Conservation (phyloP, 805 yeast species). For the Teunomyces cretensis region DNA sequence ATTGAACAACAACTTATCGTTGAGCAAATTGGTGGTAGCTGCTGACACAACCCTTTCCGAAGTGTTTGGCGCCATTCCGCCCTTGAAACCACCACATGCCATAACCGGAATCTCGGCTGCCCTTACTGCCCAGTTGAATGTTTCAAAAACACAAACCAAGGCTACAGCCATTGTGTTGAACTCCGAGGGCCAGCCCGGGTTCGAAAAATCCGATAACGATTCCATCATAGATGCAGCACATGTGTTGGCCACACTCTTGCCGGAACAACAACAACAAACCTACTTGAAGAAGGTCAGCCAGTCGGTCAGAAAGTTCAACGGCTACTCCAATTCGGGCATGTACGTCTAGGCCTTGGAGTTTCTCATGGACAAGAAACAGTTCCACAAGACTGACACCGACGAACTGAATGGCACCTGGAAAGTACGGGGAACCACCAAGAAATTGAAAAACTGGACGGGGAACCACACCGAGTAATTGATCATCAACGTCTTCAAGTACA, state of each 20-base stretch:
- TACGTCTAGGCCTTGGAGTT: constrained; percentile 39
- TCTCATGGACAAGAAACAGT: constrained; percentile 82
- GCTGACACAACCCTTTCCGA: constrained; percentile 4
- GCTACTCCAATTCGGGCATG: constrained; percentile 26
- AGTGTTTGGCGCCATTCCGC: constrained; percentile 16
- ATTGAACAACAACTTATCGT: constrained; percentile 28
- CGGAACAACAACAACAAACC: constrained; percentile 1
- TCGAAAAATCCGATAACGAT: constrained; percentile 51
- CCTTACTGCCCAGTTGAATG: constrained; percentile 24
- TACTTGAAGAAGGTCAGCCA: constrained; percentile 17
- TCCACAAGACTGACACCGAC: constrained; percentile 87
- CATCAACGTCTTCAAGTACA: constrained; percentile 67
- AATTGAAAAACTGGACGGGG: constrained; percentile 74
- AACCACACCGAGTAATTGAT: constrained; percentile 80
- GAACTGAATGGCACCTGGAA: constrained; percentile 92
- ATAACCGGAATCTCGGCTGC: constrained; percentile 60
- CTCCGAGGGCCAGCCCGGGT: constrained; percentile 64
- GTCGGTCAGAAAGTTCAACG: constrained; percentile 22
- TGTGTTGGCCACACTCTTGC: constrained; percentile 8
- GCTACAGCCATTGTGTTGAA: constrained; percentile 35
- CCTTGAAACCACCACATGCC: constrained; percentile 59
- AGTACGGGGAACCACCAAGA: constrained; percentile 63
- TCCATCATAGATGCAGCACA: constrained; percentile 34
- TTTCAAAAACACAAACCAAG: background rate
- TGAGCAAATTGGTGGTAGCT: constrained; percentile 21